A percentile compares a stretch with the other conserved stretches of the same genome.
Evolutionary conservation across 495 filamentous ascomycete species (phyloP).

Genomic region (Margaritispora aquatica): DNA sequence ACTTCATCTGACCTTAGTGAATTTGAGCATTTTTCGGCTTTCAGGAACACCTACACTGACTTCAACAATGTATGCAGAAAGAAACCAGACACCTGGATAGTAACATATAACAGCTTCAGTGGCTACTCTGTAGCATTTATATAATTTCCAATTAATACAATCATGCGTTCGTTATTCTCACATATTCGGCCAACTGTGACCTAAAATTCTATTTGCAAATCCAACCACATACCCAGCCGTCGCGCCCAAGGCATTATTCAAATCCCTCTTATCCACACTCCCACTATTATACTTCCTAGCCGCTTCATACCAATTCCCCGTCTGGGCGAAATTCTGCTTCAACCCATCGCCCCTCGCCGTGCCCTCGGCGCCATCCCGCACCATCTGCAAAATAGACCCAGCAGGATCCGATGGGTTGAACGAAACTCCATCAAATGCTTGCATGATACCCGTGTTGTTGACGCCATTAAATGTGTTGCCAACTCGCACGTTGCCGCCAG

Average conservation of each 20-base stretch:
- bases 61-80: too few relatives aligned
- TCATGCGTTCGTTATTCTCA: too few relatives aligned
- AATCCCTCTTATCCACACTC: slow-evolving; percentile 28
- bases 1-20: too few relatives aligned
- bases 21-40: too few relatives aligned
- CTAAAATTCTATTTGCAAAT: slow-evolving; percentile 33
- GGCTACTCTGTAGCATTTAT: too few relatives aligned
- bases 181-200: slow-evolving; percentile 24
- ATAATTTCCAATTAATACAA: too few relatives aligned
- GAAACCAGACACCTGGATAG: too few relatives aligned
- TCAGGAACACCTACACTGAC: too few relatives aligned
- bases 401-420: too few relatives aligned
- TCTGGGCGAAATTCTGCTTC: slow-evolving; percentile 25
- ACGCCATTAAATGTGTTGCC: slow-evolving; percentile 28
- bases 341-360: slow-evolving; percentile 28
- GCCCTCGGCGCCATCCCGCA: slow-evolving; percentile 29
- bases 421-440: too few relatives aligned
- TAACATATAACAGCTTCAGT: too few relatives aligned
- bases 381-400: slow-evolving; percentile 32
- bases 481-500: slow-evolving; percentile 34
- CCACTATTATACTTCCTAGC: slow-evolving; percentile 38
- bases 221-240: slow-evolving; percentile 33
- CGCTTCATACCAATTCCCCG: slow-evolving; percentile 31
- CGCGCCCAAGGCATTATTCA: slow-evolving; percentile 31
- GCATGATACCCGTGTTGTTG: slow-evolving; percentile 21